A percentile compares a stretch with the other conserved stretches of the same genome.
Evolutionary conservation across 257 asterid species (phyloP).

Genomic region (Haberlea rhodopensis): DNA sequence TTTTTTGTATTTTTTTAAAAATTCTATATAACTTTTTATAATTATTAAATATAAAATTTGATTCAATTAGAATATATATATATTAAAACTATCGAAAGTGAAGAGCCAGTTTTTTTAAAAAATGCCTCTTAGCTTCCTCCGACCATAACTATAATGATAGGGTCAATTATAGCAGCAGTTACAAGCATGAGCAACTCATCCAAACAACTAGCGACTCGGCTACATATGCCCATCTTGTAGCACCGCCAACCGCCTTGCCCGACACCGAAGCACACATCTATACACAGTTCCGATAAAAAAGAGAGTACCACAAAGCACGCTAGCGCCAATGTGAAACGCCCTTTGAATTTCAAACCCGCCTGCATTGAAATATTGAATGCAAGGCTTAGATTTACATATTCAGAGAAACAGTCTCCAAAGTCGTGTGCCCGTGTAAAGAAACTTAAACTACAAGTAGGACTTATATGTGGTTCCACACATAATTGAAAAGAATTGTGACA

Average conservation of each 20-base stretch:
- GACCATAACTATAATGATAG: no score
- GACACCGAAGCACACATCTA: constrained; percentile 37
- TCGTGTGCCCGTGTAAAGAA: not conserved
- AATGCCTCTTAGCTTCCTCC: no score
- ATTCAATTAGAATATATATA: no score
- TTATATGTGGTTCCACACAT: no score
- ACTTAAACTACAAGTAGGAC: no score
- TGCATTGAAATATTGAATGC: constrained; percentile 16
- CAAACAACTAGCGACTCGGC: not conserved
- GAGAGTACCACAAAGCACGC: constrained; percentile 28
- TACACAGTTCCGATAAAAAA: constrained; percentile 35
- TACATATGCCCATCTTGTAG: constrained; percentile 17
- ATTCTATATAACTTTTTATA: no score
- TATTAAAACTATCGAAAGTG: not conserved
- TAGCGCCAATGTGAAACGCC: constrained; percentile 41
- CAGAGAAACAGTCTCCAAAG: not conserved
- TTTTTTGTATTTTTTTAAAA: no score
- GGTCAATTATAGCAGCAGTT: not conserved
- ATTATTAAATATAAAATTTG: no score
- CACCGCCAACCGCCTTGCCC: constrained; percentile 35
- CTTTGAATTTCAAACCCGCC: constrained; percentile 57
- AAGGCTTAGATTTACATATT: not conserved
- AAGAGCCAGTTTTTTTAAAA: no score
- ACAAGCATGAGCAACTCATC: not conserved
- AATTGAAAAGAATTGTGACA: no score